Conservation (phyloP, 2,329 filamentous ascomycete species). For the Neopestalotiopsis sp. region DNA sequence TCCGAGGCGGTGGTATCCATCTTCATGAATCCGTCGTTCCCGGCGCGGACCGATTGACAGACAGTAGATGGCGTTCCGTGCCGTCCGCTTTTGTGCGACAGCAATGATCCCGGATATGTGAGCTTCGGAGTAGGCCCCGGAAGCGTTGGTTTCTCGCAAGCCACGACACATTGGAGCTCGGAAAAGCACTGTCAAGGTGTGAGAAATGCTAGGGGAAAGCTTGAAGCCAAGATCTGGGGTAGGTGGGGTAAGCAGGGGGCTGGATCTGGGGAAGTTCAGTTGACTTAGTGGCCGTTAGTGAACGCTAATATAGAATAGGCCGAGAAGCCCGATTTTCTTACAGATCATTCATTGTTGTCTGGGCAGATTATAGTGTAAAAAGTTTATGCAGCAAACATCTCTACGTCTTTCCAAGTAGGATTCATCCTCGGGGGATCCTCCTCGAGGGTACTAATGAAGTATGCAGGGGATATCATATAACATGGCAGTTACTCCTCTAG, state of each 20-base stretch:
- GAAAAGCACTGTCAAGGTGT: conserved; percentile 3
- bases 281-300: not conserved
- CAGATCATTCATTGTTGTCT: too few species aligned
- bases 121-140: not conserved
- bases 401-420: too few species aligned
- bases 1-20: not conserved
- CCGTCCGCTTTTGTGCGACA: not conserved
- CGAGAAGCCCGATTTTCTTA: too few species aligned
- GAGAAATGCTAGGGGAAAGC: not conserved
- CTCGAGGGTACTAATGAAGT: too few species aligned
- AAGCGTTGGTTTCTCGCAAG: too few species aligned
- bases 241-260: not conserved
- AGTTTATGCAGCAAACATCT: too few species aligned
- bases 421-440: too few species aligned
- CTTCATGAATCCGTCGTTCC: not conserved
- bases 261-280: conserved; percentile 1
- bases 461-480: too few species aligned
- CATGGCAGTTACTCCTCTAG: too few species aligned
- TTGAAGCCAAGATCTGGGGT: not conserved
- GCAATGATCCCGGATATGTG: not conserved
- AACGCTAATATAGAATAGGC: not conserved
- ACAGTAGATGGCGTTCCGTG: not conserved
- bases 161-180: not conserved
- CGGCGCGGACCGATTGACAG: not conserved
- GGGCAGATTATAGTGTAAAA: too few species aligned